A percentile compares a stretch with the other conserved stretches of the same genome.
phyloP scores from a whole-genome alignment of 176 grass and related monocot genomes.

The Rhipidocladum racemiflorum region DNA sequence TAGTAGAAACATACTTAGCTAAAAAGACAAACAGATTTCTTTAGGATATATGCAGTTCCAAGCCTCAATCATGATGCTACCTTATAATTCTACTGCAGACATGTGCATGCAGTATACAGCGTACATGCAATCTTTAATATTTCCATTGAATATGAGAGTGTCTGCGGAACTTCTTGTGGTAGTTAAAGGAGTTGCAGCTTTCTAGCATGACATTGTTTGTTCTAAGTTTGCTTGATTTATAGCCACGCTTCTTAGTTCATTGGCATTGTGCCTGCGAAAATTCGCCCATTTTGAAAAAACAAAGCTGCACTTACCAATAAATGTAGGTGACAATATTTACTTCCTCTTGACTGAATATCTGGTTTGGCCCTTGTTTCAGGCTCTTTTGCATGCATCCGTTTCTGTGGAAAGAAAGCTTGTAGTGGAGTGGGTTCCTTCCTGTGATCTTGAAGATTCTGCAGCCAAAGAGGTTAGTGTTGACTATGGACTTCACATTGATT shows the following conservation, averaged over 20 bases:
- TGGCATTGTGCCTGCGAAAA: not conserved
- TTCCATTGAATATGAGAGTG: not conserved
- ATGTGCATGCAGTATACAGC: not conserved
- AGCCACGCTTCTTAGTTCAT: not conserved
- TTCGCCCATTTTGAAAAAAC: not conserved
- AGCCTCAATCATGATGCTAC: not conserved
- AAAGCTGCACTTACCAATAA: not conserved
- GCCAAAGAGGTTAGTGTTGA: too few species aligned
- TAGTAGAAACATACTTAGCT: too few species aligned
- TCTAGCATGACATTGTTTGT: too few species aligned
- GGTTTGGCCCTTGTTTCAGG: slow-evolving; percentile 42
- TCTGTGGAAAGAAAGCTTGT: slow-evolving; percentile 81
- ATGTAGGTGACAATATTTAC: not conserved
- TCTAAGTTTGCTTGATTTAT: too few species aligned
- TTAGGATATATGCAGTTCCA: not conserved
- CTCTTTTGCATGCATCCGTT: slow-evolving; percentile 91
- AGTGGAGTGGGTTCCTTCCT: too few species aligned
- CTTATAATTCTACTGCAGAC: not conserved
- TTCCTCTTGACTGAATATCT: slow-evolving; percentile 26
- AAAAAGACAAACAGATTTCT: not conserved
- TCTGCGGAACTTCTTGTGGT: not conserved
- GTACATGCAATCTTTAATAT: not conserved
- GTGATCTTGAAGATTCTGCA: too few species aligned
- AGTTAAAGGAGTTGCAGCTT: too few species aligned
- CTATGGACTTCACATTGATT: too few species aligned